Conservation (phyloP, 177 flowering plant species). For the Tripterygium wilfordii region DNA sequence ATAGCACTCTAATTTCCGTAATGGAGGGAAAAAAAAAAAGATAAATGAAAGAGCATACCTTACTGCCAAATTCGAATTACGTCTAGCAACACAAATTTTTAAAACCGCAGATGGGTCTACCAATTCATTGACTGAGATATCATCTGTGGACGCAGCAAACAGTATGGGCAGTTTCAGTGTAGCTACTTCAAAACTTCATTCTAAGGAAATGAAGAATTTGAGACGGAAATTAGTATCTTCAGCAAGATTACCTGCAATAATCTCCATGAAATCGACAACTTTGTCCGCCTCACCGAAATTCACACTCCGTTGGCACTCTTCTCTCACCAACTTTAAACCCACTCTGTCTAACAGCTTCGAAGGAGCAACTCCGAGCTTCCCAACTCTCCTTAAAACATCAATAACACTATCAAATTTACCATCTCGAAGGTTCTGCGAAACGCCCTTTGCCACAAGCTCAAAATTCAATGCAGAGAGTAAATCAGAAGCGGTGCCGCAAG, state of each 20-base stretch:
- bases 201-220: neutral
- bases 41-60: conserved; percentile 32
- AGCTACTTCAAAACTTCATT: neutral
- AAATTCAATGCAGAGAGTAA: conserved; percentile 25
- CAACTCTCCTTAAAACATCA: conserved; percentile 29
- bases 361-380: conserved; percentile 44
- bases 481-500: conserved; percentile 22
- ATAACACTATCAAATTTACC: conserved; percentile 32
- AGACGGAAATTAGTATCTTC: neutral
- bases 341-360: conserved; percentile 35
- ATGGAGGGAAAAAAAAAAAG: no score
- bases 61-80: conserved; percentile 46
- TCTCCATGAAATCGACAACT: conserved; percentile 45
- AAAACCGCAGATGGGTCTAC: conserved; percentile 43
- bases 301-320: conserved; percentile 37
- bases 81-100: conserved; percentile 36
- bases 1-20: no score
- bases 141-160: neutral
- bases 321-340: conserved; percentile 24
- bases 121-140: conserved; percentile 37
- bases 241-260: conserved; percentile 41
- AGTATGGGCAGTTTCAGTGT: no score
- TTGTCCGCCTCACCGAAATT: conserved; percentile 35
- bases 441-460: conserved; percentile 33
- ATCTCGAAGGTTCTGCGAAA: conserved; percentile 24